These are phyloP conservation scores for Alternaria sp. DNA, from an alignment of 2,329 filamentous ascomycete genomes.

Conservation along the genomic window DNA sequence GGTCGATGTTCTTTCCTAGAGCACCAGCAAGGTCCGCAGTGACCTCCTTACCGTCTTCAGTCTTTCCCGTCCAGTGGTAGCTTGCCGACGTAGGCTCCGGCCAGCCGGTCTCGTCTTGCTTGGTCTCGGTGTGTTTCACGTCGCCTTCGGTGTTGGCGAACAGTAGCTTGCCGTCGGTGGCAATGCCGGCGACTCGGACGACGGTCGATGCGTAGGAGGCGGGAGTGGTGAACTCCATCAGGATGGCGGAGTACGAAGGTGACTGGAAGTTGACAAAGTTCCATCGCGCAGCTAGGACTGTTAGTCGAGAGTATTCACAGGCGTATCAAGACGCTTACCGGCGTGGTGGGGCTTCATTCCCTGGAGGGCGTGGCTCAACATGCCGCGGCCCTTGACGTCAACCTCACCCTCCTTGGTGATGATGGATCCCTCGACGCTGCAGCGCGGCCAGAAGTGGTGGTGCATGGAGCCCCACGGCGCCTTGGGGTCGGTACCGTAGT, in stretches of 20 bases:
- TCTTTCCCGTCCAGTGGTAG: constrained; percentile 79
- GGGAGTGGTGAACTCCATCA: constrained; percentile 97
- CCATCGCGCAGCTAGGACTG: constrained; percentile 73
- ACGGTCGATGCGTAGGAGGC: constrained; percentile 86
- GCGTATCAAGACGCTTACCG: constrained; percentile 55
- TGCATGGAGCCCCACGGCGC: constrained; percentile 93
- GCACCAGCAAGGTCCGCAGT: constrained; percentile 72
- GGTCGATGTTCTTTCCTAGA: constrained; percentile 75
- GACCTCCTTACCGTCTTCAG: constrained; percentile 75
- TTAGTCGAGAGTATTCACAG: constrained; percentile 16
- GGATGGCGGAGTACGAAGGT: constrained; percentile 80
- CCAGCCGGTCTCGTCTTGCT: constrained; percentile 86
- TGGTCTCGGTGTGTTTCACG: constrained; percentile 71
- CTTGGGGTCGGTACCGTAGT: constrained; percentile 83
- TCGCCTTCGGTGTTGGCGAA: constrained; percentile 70
- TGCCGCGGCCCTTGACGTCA: constrained; percentile 78
- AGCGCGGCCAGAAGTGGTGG: constrained; percentile 94
- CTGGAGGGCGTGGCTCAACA: constrained; percentile 86
- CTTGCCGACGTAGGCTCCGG: constrained; percentile 79
- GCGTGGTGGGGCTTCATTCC: constrained; percentile 99
- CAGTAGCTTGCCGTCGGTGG: constrained; percentile 80
- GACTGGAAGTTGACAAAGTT: constrained; percentile 94
- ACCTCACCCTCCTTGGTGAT: constrained; percentile 81
- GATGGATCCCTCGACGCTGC: constrained; percentile 80
- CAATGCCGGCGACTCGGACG: constrained; percentile 83